These are phyloP conservation scores for Candida maltosa DNA, from an alignment of 805 yeast species.

Conservation along the genomic window DNA sequence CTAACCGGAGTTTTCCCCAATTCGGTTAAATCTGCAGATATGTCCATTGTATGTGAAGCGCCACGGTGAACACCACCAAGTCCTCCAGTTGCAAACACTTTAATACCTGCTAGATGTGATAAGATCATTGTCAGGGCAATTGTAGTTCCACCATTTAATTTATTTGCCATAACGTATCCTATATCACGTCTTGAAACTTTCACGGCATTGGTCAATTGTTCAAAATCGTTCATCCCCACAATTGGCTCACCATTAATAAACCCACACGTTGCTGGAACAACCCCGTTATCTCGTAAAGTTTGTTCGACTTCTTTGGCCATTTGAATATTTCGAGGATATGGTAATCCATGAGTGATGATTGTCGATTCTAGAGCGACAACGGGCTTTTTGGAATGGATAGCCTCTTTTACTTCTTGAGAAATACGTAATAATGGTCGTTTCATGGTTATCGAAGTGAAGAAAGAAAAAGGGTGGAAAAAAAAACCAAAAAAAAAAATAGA, in stretches of 20 bases:
- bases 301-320: constrained; percentile 73
- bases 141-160: constrained; percentile 82
- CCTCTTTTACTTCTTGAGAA: constrained; percentile 59
- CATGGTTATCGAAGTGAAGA: too few relatives aligned
- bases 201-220: constrained; percentile 38
- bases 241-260: constrained; percentile 67
- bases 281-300: constrained; percentile 58
- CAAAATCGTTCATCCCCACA: constrained; percentile 59
- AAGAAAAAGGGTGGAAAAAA: too few relatives aligned
- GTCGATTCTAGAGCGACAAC: constrained; percentile 85
- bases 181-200: constrained; percentile 83
- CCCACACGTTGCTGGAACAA: constrained; percentile 82
- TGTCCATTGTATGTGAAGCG: constrained; percentile 71
- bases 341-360: constrained; percentile 86
- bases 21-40: constrained; percentile 86
- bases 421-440: constrained; percentile 11
- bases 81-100: constrained; percentile 91
- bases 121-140: constrained; percentile 86
- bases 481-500: too few relatives aligned
- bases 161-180: constrained; percentile 62
- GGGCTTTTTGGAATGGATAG: constrained; percentile 55
- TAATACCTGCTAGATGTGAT: constrained; percentile 70
- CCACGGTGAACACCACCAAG: constrained; percentile 88
- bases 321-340: constrained; percentile 68
- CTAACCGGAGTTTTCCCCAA: constrained; percentile 78